Conservation (phyloP, 176 grass and related monocot species). For the Rhipidocladum racemiflorum region DNA sequence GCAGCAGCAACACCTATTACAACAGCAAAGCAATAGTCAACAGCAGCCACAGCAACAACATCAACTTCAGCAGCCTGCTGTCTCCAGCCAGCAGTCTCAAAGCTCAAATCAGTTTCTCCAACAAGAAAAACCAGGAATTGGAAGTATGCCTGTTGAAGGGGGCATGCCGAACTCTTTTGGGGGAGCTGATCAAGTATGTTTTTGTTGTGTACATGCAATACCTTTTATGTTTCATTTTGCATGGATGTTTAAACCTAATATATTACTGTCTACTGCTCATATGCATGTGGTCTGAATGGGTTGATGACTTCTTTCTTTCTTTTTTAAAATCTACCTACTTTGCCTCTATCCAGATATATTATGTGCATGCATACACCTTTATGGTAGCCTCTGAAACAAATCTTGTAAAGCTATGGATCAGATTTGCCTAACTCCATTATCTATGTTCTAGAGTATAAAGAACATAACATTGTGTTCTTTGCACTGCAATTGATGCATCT, state of each 20-base stretch:
- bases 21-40: constrained; percentile 56
- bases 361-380: neutral
- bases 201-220: neutral
- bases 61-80: constrained; percentile 64
- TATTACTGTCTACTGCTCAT: neutral
- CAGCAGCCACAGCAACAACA: constrained; percentile 39
- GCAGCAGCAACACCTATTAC: constrained; percentile 48
- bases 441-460: neutral
- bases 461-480: neutral
- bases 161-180: constrained; percentile 53
- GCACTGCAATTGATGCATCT: neutral
- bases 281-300: neutral
- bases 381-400: neutral
- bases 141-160: constrained; percentile 62
- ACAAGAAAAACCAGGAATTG: constrained; percentile 61
- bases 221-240: constrained; percentile 27
- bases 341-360: neutral
- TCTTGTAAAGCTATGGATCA: neutral
- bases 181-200: constrained; percentile 56
- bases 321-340: neutral
- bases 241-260: neutral
- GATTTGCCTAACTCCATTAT: neutral
- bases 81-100: constrained; percentile 74
- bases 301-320: neutral
- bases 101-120: constrained; percentile 63